Percentiles rank a stretch among this genome's conserved stretches.
These are phyloP conservation scores for Rhodotorula sp. DNA, from an alignment of 1,284 basidiomycete genomes.

Conservation along the genomic window DNA sequence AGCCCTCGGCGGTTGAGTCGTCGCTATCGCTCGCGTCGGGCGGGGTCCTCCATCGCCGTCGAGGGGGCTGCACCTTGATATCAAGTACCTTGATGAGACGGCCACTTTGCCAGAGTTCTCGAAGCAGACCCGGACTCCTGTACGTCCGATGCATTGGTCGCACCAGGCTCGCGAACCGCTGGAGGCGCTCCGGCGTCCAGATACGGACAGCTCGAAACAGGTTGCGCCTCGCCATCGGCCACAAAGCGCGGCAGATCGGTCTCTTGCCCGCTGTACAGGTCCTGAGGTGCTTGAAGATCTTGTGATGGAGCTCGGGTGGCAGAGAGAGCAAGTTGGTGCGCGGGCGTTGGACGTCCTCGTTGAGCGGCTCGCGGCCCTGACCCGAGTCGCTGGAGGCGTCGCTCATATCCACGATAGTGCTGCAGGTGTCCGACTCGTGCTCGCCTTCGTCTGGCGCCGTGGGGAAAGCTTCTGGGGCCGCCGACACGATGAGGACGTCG, in stretches of 20 bases:
- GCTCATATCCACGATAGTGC: neutral
- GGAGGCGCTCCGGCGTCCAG: accelerated
- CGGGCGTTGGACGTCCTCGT: neutral
- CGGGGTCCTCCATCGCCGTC: no score
- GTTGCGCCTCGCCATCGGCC: neutral
- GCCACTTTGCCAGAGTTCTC: no score
- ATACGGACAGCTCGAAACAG: neutral
- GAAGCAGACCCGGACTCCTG: no score
- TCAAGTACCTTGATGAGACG: no score
- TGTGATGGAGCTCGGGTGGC: constrained; percentile 2
- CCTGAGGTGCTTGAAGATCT: neutral
- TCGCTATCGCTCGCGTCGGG: no score
- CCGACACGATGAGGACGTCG: neutral
- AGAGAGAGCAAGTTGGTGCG: neutral
- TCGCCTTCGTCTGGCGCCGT: neutral
- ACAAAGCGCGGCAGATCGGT: neutral
- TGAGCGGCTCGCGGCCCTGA: no score
- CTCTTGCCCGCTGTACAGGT: neutral
- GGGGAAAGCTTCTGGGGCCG: neutral
- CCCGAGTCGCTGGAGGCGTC: no score
- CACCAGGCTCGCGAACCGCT: neutral
- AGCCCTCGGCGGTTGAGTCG: no score
- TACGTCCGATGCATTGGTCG: no score
- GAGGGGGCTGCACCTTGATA: no score
- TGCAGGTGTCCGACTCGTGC: neutral